These are phyloP conservation scores for Magnolia changhungtana DNA, from an alignment of 164 flowering plant genomes.

Conservation along the genomic window DNA sequence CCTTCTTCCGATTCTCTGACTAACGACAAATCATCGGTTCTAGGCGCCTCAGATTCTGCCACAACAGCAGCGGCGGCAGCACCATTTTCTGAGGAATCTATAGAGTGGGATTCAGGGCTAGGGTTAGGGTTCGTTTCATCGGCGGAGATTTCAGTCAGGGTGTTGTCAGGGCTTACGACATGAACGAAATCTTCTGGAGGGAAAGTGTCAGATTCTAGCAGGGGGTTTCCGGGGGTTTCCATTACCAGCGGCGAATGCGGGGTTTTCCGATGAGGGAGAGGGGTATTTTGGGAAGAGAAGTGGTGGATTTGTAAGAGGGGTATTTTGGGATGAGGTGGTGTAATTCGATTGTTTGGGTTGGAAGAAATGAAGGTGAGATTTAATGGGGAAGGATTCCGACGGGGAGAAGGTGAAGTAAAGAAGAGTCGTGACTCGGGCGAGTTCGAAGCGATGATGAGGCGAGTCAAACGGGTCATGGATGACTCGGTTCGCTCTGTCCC, in stretches of 20 bases:
- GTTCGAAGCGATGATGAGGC: slow-evolving; percentile 10
- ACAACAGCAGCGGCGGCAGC: slow-evolving; percentile 3
- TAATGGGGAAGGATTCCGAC: slow-evolving; percentile 6
- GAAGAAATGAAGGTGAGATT: slow-evolving; percentile 3
- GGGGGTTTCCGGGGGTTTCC: slow-evolving; percentile 2
- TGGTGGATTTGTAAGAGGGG: neutral
- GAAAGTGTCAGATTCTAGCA: slow-evolving; percentile 19
- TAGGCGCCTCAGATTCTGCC: slow-evolving; percentile 6
- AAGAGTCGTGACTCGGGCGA: slow-evolving; percentile 20
- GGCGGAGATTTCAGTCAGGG: neutral
- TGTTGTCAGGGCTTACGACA: slow-evolving; percentile 14
- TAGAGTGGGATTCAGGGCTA: slow-evolving; percentile 1
- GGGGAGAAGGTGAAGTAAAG: neutral
- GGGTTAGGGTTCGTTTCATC: slow-evolving; percentile 25
- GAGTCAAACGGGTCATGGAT: slow-evolving; percentile 20
- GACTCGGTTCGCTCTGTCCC: neutral
- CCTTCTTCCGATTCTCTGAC: slow-evolving; percentile 17
- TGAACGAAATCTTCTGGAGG: slow-evolving; percentile 35
- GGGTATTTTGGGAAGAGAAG: neutral
- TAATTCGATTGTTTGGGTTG: neutral
- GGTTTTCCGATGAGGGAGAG: slow-evolving; percentile 1
- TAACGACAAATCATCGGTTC: slow-evolving; percentile 8
- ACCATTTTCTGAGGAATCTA: neutral
- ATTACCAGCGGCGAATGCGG: slow-evolving; percentile 12
- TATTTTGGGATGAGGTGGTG: neutral